These are phyloP conservation scores for Peronosclerospora sorghi DNA, from an alignment of 352 stramenopile genomes.

Conservation along the genomic window DNA sequence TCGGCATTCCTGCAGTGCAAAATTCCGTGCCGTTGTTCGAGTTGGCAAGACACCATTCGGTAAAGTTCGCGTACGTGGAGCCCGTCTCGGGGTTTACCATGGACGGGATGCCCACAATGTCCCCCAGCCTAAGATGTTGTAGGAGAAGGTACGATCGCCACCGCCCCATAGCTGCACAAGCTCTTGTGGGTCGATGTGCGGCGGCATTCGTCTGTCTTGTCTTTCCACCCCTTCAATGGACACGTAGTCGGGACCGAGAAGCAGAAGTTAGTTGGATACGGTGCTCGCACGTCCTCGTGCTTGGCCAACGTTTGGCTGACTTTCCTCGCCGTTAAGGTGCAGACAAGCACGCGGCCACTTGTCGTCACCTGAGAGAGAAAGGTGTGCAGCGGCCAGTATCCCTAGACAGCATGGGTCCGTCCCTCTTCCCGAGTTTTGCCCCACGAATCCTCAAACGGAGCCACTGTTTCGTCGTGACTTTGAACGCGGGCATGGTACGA, in stretches of 20 bases:
- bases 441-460: slow-evolving; percentile 42
- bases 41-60: slow-evolving; percentile 47
- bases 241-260: slow-evolving; percentile 59
- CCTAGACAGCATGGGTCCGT: slow-evolving; percentile 57
- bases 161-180: slow-evolving; percentile 46
- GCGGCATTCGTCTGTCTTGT: slow-evolving; percentile 56
- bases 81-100: slow-evolving; percentile 36
- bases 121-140: slow-evolving; percentile 74
- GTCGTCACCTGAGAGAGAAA: slow-evolving; percentile 15
- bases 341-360: slow-evolving; percentile 40
- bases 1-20: slow-evolving; percentile 16
- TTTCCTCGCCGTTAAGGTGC: slow-evolving; percentile 56
- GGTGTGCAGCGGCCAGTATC: slow-evolving; percentile 56
- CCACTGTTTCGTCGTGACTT: slow-evolving; percentile 49
- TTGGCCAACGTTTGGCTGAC: slow-evolving; percentile 52
- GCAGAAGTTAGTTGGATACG: slow-evolving; percentile 54
- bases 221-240: slow-evolving; percentile 33
- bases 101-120: slow-evolving; percentile 62
- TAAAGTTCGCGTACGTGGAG: slow-evolving; percentile 50
- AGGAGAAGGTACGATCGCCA: slow-evolving; percentile 62
- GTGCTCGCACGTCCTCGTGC: slow-evolving; percentile 32
- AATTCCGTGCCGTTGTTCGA: slow-evolving; percentile 57
- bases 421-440: slow-evolving; percentile 51
- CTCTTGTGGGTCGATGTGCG: slow-evolving; percentile 37
- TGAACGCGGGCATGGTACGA: slow-evolving; percentile 65